A percentile compares a stretch with the other conserved stretches of the same genome.
These are phyloP conservation scores for Ophiosphaerella korrae DNA, from an alignment of 2,329 filamentous ascomycete genomes.

Conservation along the genomic window DNA sequence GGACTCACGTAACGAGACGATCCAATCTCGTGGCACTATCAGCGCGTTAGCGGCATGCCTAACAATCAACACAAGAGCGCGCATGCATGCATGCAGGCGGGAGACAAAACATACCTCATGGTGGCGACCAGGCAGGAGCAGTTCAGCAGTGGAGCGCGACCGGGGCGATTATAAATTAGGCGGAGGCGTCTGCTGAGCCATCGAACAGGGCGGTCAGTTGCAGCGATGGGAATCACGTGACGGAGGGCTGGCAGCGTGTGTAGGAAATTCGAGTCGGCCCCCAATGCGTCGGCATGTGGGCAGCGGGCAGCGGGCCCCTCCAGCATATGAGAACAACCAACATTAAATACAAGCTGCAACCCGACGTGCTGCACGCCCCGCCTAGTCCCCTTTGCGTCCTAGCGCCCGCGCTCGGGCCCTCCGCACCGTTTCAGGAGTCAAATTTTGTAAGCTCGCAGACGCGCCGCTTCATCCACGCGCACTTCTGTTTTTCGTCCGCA, in stretches of 20 bases:
- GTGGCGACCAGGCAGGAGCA: slow-evolving; percentile 16
- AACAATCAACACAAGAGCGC: slow-evolving; percentile 2
- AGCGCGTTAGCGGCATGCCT: slow-evolving; percentile 37
- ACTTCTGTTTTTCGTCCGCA: background rate
- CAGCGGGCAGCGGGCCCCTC: slow-evolving; percentile 30
- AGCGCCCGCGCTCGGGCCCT: slow-evolving; percentile 21
- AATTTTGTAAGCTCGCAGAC: slow-evolving; percentile 33
- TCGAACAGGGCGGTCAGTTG: too few relatives aligned
- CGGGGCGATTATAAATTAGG: slow-evolving; percentile 34
- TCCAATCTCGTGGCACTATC: slow-evolving; percentile 47
- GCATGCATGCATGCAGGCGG: slow-evolving; percentile 32
- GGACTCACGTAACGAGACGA: slow-evolving; percentile 46
- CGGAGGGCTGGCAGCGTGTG: background rate
- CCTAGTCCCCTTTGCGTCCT: slow-evolving; percentile 13
- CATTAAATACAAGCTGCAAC: slow-evolving; percentile 26
- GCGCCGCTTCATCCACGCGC: slow-evolving; percentile 19
- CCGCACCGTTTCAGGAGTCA: slow-evolving; percentile 35
- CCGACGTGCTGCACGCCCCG: background rate
- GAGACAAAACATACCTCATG: slow-evolving; percentile 36
- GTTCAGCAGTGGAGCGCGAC: slow-evolving; percentile 14
- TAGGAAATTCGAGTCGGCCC: slow-evolving; percentile 29
- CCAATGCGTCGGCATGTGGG: slow-evolving; percentile 25
- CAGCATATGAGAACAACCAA: slow-evolving; percentile 26
- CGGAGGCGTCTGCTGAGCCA: slow-evolving; percentile 27
- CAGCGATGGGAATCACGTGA: slow-evolving; percentile 30